Base-by-base conservation (phyloP, 2,329 filamentous ascomycete species). In the Alternaria sp. region DNA sequence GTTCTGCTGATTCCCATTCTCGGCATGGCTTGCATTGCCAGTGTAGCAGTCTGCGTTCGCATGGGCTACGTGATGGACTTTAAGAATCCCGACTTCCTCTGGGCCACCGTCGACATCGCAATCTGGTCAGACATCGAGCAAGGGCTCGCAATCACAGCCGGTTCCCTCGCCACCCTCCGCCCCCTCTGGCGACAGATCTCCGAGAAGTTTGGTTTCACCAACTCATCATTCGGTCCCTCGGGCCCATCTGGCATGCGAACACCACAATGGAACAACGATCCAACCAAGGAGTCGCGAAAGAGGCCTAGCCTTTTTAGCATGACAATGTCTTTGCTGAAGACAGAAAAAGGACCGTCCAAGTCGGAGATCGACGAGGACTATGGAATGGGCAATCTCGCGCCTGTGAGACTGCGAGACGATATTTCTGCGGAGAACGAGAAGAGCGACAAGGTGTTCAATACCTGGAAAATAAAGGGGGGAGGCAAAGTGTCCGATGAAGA, bases 1-100 rank as follows among this genome's bases (percentile, higher is more conserved):
- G 53, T 81, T 6, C 75, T 81, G 16, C 77, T 87, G 28, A 80
- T 79, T 5, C 65, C 80, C 3, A 79, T 87, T 48, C 70, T 87
- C 3, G 79, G 82, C 41, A 81, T 86, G 74, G 85, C 81, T 12
- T 79, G 84, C 47, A 75, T 73, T 60, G 76, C 76, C 16, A 77
- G 74, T 62, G 62, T 75, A 24, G 76, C 75, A 7, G 73, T 78
- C 26, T 62, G 75, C 24, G 75, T 76, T 18, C 74, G 76, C 14
- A 74, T 76, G 63, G 71, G 69, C 7, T 78, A 70, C 52, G 69
- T 78, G 39, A 72, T 72, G 68, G 69, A 78, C n/a, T 78, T 78
- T 56, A 68, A 63, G 38, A 63, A 71, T 30, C 60, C 66, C 12
- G 75, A 78, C 46, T 78, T 78, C 59, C 74, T 78, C 20, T 78